Evolutionary conservation across 495 filamentous ascomycete species (phyloP), one percentile per base, ranked within the genome.

Genomic region (Penicillium manginii): DNA sequence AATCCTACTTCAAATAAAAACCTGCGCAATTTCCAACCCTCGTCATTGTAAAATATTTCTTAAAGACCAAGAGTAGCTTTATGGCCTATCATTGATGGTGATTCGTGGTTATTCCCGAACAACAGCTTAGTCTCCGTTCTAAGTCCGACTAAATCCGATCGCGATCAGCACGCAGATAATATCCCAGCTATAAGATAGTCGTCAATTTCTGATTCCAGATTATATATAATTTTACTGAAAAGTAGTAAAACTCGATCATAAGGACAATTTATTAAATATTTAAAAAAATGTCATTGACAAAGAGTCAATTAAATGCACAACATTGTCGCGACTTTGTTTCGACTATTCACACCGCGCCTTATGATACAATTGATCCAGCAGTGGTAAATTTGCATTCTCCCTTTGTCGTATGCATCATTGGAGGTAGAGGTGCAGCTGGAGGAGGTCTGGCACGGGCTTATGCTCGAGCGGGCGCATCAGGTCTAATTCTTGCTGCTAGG

Each of bases 331-430:
- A 61, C 11, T 69, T 69, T 48, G 55, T 61, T 12, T 17, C 57
- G 32, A 71, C 66, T 19, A 60, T 71, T 19, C 75, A 78, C 45
- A 76, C 68, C n/a, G 73, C 78, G 54, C 62, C 77, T 5, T 83
- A 82, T 55, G 63, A 72, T 4, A 60, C 73, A 23, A 70, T 82
- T 33, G 68, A 80, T 52, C 75, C 78, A 1, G 58, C 59, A 0
- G 63, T 48, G 17, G 67, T 68, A 1, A 57, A 67, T 2, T 57
- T 74, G 4, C 66, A 65, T 5, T 69, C 74, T 7, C 61, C 68
- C 4, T 80, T 74, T n/a, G 79, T 78, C 45, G 67, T 76, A 17
- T 67, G 64, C 50, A 67, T 84, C 37, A 80, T 79, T 10, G 81
- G 81, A 2, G 74, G 78, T 2, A 70, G 73, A 23, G 70, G 74